Evolutionary conservation across 805 yeast species (phyloP), one percentile per base, ranked within the genome.

Genomic region (Zygoascus flipseniorum): DNA sequence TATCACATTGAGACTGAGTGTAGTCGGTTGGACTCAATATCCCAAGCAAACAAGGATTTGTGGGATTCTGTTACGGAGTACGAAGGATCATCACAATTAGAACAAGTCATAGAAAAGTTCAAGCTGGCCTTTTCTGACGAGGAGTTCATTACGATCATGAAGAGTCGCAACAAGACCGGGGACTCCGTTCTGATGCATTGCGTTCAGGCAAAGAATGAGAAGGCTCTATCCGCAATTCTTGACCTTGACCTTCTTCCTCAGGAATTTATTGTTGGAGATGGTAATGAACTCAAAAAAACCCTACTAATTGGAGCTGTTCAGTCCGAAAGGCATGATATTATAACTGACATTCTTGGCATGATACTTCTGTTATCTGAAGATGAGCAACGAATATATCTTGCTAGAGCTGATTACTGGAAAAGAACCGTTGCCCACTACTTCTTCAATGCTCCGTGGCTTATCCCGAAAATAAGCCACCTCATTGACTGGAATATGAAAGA

Each of bases 381-480:
- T 2, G 93, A 85, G 56, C 69, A 77, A 26, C 51, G 59, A 2
- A 57, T 58, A 0, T 88, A 82, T 61, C 68, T 82, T 52, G 78
- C 79, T 56, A 60, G 62, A 8, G 57, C 60, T 1, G 95, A 90
- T 63, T 63, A 59, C 8, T 68, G 75, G 53, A 74, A 78, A 1
- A 74, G 95, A 50, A 76, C 82, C 1, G 72, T 81, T 5, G 97
- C 90, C 0, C 97, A 90, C 65, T 83, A 85, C 58, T 65, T 89
- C 16, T 80, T 81, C 56, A 82, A 83, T 58, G 74, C 80, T 47
- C 69, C 76, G 19, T 69, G 73, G 2, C 66, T 86, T 0, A 75
- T 88, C 13, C 63, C 70, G 0, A 63, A 61, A 14, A 65, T 89
- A 10, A 95, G 95, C 0, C 64, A 64, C 1, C 76, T 72, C 45